Conservation (phyloP, 1,284 basidiomycete species). For the Cutaneotrichosporon mucoides region DNA sequence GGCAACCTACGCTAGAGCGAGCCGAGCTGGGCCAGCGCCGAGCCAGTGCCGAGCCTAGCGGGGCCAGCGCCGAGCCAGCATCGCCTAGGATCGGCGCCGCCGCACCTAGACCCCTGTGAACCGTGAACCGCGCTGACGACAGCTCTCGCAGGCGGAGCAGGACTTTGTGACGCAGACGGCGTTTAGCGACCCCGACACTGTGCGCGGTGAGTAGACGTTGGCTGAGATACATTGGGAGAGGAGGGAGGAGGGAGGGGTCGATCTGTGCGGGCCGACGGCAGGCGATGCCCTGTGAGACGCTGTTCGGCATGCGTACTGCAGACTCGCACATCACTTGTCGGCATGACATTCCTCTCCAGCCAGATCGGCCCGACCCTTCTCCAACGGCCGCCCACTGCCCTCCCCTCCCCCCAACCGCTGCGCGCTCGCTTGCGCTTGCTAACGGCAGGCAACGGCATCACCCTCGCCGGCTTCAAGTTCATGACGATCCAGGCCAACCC, state of each 20-base stretch:
- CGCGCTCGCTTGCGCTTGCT: background rate
- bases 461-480: conserved; percentile 72
- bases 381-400: too few relatives aligned
- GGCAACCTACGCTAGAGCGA: too few relatives aligned
- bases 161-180: conserved; percentile 57
- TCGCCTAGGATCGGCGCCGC: too few relatives aligned
- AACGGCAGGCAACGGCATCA: conserved; percentile 59
- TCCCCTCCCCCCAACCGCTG: background rate
- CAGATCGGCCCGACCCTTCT: too few relatives aligned
- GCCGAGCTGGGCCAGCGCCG: too few relatives aligned
- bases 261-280: background rate
- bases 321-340: background rate
- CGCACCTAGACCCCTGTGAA: background rate
- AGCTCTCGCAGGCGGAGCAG: conserved; percentile 77
- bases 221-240: too few relatives aligned
- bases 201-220: conserved; percentile 48
- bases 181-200: conserved; percentile 54
- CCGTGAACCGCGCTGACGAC: conserved; percentile 13
- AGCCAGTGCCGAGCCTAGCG: too few relatives aligned
- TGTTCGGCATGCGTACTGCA: background rate
- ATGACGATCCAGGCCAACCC: conserved; percentile 63
- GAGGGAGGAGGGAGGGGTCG: background rate
- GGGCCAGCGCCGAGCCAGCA: too few relatives aligned
- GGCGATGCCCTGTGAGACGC: background rate
- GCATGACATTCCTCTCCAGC: too few relatives aligned